phyloP scores from a whole-genome alignment of 441 rosid genomes.

The Biscutella auriculata region DNA sequence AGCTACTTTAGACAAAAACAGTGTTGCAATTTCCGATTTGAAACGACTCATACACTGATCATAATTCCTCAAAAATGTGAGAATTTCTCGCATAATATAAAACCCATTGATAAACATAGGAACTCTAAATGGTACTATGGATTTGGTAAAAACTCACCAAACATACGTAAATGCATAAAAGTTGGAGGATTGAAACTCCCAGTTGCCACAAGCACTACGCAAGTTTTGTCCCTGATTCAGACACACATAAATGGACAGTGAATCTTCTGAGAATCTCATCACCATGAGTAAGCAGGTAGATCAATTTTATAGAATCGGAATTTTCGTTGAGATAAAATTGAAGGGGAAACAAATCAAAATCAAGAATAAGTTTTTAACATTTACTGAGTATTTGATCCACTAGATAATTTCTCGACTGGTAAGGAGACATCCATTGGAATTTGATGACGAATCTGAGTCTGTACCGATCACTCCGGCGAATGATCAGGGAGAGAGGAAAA shows the following conservation, averaged over 20 bases:
- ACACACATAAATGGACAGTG: neutral
- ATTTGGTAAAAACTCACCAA: constrained; percentile 22
- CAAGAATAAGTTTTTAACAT: neutral
- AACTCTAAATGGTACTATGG: neutral
- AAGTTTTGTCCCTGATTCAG: constrained; percentile 26
- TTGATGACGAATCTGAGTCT: neutral
- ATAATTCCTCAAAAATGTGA: neutral
- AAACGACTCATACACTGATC: neutral
- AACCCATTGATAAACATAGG: neutral
- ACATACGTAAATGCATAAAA: constrained; percentile 81
- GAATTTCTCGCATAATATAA: neutral
- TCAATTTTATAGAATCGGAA: neutral
- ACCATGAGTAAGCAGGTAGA: neutral
- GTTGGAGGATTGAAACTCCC: constrained; percentile 99
- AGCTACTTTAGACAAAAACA: neutral
- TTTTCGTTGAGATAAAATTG: neutral
- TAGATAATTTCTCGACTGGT: constrained; percentile 38
- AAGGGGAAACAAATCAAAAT: neutral
- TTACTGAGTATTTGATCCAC: constrained; percentile 22
- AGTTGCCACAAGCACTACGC: constrained; percentile 66
- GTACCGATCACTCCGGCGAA: constrained; percentile 7
- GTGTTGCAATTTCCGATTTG: neutral
- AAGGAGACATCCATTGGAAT: constrained; percentile 36
- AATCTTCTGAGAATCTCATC: neutral
- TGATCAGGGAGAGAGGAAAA: neutral